These are phyloP conservation scores for Speleostelium caveatum DNA, from an alignment of 78 protist genomes.

Conservation along the genomic window DNA sequence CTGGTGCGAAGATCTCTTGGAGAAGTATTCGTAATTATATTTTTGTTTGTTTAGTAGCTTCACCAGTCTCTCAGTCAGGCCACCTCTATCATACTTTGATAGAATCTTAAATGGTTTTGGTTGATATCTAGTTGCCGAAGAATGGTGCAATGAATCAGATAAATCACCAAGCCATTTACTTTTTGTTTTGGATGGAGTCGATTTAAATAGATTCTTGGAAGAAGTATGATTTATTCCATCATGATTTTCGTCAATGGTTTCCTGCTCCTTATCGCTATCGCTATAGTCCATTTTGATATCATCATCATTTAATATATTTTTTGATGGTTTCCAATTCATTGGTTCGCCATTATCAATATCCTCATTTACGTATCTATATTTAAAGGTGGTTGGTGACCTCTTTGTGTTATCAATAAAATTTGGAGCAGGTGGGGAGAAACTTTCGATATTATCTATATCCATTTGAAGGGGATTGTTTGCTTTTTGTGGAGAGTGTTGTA, in stretches of 20 bases:
- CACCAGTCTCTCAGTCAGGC: background rate
- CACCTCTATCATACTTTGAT: background rate
- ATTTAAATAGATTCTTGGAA: background rate
- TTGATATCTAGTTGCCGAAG: background rate
- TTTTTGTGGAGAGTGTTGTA: background rate
- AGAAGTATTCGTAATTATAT: background rate
- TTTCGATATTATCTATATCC: too few species aligned
- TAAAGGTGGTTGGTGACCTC: background rate
- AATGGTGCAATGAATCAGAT: background rate
- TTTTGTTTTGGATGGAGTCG: too few species aligned
- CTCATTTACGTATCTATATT: background rate
- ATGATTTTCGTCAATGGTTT: background rate
- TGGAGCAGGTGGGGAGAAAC: background rate
- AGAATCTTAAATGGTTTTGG: too few species aligned
- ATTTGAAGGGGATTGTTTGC: background rate
- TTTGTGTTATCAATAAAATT: background rate
- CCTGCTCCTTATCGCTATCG: background rate
- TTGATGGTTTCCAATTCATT: background rate
- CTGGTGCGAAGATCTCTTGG: background rate
- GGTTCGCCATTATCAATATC: background rate
- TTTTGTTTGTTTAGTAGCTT: too few species aligned
- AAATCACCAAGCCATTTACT: background rate
- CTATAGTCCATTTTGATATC: background rate
- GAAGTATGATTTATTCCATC: too few species aligned
- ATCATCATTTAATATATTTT: background rate